A percentile compares a stretch with the other conserved stretches of the same genome.
phyloP scores from a whole-genome alignment of 495 filamentous ascomycete genomes.

The Hypoxylon lienhwacheense region DNA sequence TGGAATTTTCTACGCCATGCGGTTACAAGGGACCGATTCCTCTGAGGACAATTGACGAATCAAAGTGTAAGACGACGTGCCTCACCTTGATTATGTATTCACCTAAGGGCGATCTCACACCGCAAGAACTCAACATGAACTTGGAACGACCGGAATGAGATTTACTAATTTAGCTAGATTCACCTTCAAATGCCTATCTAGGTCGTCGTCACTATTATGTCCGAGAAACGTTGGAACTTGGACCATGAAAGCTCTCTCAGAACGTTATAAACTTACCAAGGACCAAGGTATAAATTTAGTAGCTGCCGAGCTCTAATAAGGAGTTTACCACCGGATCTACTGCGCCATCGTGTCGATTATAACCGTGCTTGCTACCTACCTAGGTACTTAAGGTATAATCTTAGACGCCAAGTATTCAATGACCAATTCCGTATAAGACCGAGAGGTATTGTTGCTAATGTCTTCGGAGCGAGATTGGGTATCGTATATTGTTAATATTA shows the following conservation, averaged over 20 bases:
- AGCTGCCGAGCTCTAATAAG: background rate
- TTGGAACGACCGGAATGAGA: background rate
- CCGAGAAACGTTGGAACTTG: too few relatives aligned
- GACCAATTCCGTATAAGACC: constrained; percentile 14
- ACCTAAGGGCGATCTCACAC: constrained; percentile 30
- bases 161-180: background rate
- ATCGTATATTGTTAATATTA: constrained; percentile 22
- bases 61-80: constrained; percentile 4
- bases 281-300: too few relatives aligned
- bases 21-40: constrained; percentile 13
- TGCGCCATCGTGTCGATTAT: background rate
- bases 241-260: too few relatives aligned
- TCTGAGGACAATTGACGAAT: constrained; percentile 16
- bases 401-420: too few relatives aligned
- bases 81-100: constrained; percentile 30
- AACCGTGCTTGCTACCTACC: too few relatives aligned
- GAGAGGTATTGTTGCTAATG: constrained; percentile 3
- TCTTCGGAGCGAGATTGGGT: constrained; percentile 20
- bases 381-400: too few relatives aligned
- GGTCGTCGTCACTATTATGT: too few relatives aligned
- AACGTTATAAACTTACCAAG: too few relatives aligned
- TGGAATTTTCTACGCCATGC: too few relatives aligned
- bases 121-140: constrained; percentile 21
- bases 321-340: background rate
- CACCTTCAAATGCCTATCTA: background rate